Percentiles rank a stretch among this genome's conserved stretches.
Evolutionary conservation across 208 protist species (phyloP).

Genomic region (Crithidia thermophila): DNA sequence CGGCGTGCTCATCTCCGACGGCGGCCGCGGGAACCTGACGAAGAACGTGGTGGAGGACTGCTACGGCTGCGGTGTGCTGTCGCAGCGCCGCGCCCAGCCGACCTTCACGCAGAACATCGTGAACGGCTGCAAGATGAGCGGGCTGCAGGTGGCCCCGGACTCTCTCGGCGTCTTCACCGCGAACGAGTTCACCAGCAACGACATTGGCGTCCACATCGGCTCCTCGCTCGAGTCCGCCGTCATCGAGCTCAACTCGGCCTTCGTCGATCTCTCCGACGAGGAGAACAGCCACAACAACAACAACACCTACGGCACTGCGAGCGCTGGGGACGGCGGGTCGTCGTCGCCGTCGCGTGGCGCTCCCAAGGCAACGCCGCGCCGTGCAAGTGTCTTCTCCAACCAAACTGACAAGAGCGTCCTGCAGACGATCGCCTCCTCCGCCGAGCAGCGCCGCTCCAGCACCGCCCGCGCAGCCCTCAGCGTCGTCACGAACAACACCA

Average conservation of each 20-base stretch:
- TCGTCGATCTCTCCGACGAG: constrained; percentile 12
- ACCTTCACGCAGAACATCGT: constrained; percentile 60
- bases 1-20: constrained; percentile 68
- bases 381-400: neutral
- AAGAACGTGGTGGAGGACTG: constrained; percentile 66
- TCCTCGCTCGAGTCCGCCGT: constrained; percentile 44
- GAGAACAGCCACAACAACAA: neutral
- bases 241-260: constrained; percentile 58
- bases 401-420: constrained; percentile 34
- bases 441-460: constrained; percentile 29
- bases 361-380: constrained; percentile 1
- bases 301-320: no score
- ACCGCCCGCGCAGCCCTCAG: constrained; percentile 25
- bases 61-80: constrained; percentile 67
- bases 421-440: constrained; percentile 21
- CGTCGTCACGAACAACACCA: constrained; percentile 53
- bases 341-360: neutral
- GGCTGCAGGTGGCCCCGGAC: constrained; percentile 57
- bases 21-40: constrained; percentile 59
- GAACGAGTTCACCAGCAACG: constrained; percentile 73
- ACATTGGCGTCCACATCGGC: constrained; percentile 80
- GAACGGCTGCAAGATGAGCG: constrained; percentile 48
- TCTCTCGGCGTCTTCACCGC: constrained; percentile 48
- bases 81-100: constrained; percentile 63
- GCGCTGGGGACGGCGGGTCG: neutral